Percentiles rank a stretch among this genome's conserved stretches.
Evolutionary conservation across 108 stramenopile genomes (phyloP).

Genomic region (Aurantiochytrium sp.): DNA sequence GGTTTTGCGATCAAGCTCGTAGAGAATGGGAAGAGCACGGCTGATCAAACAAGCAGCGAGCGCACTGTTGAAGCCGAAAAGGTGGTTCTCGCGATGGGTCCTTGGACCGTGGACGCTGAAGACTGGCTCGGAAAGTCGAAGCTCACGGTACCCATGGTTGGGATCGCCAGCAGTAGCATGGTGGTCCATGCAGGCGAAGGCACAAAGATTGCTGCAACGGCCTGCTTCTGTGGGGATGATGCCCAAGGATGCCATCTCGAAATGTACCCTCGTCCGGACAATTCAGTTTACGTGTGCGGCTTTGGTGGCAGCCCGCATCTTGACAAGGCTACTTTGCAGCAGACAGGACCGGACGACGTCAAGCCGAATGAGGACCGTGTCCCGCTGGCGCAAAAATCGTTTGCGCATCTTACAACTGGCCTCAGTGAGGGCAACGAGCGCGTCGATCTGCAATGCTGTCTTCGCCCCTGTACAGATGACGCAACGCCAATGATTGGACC

Average conservation of each 20-base stretch:
- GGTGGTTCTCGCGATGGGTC: conserved; percentile 28
- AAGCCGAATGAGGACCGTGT: conserved; percentile 69
- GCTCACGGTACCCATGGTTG: conserved; percentile 27
- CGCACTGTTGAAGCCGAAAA: not conserved
- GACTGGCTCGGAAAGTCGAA: conserved; percentile 21
- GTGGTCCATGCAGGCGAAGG: conserved; percentile 22
- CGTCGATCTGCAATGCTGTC: conserved; percentile 42
- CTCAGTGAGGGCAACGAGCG: conserved; percentile 31
- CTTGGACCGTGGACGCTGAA: conserved; percentile 27
- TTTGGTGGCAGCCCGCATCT: conserved; percentile 88
- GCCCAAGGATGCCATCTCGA: conserved; percentile 64
- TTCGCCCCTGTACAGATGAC: conserved; percentile 67
- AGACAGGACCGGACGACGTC: conserved; percentile 58
- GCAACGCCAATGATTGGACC: conserved; percentile 81
- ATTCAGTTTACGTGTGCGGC: conserved; percentile 84
- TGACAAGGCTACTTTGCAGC: conserved; percentile 49
- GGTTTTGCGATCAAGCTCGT: not conserved
- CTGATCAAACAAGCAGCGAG: not conserved
- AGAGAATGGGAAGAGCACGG: not conserved
- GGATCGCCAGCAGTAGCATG: conserved; percentile 42
- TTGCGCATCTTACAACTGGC: conserved; percentile 59
- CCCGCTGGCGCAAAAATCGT: conserved; percentile 60
- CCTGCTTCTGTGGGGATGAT: conserved; percentile 91
- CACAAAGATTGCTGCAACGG: conserved; percentile 68
- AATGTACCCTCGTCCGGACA: conserved; percentile 41